phyloP scores from a whole-genome alignment of 345 rosid species.

The Acer negundo region DNA sequence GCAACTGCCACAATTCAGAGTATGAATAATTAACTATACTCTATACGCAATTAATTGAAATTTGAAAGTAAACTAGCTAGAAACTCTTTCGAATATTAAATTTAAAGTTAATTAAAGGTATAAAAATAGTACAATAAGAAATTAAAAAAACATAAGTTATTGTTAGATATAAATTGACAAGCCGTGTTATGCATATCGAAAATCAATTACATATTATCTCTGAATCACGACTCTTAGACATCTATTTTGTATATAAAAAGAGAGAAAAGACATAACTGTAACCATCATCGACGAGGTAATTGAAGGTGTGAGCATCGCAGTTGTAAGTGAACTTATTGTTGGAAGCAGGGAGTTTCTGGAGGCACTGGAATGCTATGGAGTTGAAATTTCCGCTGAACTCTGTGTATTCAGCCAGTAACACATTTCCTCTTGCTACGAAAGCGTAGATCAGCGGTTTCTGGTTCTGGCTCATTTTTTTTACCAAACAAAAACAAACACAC shows the following conservation, averaged over 20 bases:
- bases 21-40: not conserved
- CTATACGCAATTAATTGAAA: not conserved
- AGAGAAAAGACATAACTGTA: slow-evolving; percentile 28
- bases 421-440: slow-evolving; percentile 35
- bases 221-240: too few relatives aligned
- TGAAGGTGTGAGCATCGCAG: slow-evolving; percentile 43
- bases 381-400: slow-evolving; percentile 43
- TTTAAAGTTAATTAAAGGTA: not conserved
- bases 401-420: slow-evolving; percentile 37
- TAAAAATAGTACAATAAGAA: not conserved
- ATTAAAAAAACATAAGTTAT: not conserved
- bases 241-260: not conserved
- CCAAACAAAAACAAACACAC: too few relatives aligned
- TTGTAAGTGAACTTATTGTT: slow-evolving; percentile 47
- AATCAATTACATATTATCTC: too few relatives aligned
- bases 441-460: slow-evolving; percentile 40
- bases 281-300: slow-evolving; percentile 42
- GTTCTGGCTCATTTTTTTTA: not conserved
- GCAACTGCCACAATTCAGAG: not conserved
- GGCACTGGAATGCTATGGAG: slow-evolving; percentile 44
- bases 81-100: not conserved
- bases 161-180: too few relatives aligned
- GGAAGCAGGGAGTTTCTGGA: slow-evolving; percentile 42
- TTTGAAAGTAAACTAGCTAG: too few relatives aligned
- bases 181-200: not conserved